phyloP scores from a whole-genome alignment of 108 stramenopile species.

The Phaeodactylum tricornutum region DNA sequence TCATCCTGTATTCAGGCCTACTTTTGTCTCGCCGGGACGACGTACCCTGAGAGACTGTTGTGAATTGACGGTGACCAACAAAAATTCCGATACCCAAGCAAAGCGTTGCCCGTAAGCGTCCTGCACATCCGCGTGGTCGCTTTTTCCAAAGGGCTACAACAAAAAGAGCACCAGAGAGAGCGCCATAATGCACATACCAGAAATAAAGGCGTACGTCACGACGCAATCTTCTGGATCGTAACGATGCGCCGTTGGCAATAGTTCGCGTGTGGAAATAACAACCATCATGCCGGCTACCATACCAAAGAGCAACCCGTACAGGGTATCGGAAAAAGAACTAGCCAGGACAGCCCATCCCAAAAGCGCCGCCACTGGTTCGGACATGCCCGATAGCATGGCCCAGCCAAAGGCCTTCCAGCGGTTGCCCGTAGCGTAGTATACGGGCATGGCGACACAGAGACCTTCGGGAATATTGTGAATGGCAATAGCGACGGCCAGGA shows the following conservation, averaged over 20 bases:
- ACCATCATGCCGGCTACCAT: conserved; percentile 89
- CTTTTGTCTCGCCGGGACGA: too few species aligned
- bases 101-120: too few species aligned
- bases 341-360: conserved; percentile 68
- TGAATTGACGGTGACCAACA: too few species aligned
- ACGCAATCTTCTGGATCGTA: conserved; percentile 85
- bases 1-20: too few species aligned
- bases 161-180: conserved; percentile 77
- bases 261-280: conserved; percentile 76
- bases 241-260: conserved; percentile 90
- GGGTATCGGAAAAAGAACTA: conserved; percentile 28
- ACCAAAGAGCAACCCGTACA: conserved; percentile 76
- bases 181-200: conserved; percentile 89
- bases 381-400: conserved; percentile 54
- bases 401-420: conserved; percentile 72
- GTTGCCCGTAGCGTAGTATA: conserved; percentile 86
- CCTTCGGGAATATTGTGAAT: conserved; percentile 84
- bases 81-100: too few species aligned
- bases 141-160: conserved; percentile 12
- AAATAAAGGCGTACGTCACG: conserved; percentile 72
- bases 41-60: too few species aligned
- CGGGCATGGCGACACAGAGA: conserved; percentile 77
- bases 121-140: too few species aligned
- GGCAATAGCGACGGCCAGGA: conserved; percentile 39
- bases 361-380: conserved; percentile 72